Conservation (phyloP, 352 stramenopile species). For the Phytophthora multivora region DNA sequence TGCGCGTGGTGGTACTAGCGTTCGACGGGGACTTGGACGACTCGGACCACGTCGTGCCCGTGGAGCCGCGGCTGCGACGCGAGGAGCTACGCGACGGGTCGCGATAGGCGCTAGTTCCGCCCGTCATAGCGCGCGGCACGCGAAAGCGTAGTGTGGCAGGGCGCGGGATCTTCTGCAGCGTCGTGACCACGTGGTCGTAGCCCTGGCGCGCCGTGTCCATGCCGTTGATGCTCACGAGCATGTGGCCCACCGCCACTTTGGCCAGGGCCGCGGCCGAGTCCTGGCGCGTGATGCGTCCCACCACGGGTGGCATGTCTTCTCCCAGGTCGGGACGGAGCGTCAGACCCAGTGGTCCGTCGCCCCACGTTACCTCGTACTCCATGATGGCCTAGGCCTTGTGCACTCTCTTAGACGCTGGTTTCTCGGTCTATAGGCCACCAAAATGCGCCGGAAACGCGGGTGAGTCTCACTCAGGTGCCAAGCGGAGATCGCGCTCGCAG, state of each 20-base stretch:
- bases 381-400: constrained; percentile 33
- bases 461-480: not conserved
- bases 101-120: constrained; percentile 26
- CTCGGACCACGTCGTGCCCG: constrained; percentile 52
- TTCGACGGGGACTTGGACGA: constrained; percentile 33
- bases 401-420: not conserved
- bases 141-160: constrained; percentile 84
- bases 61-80: constrained; percentile 42
- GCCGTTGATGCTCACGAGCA: constrained; percentile 90
- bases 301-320: constrained; percentile 88
- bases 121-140: constrained; percentile 60
- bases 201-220: constrained; percentile 86
- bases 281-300: constrained; percentile 86
- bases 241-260: constrained; percentile 83
- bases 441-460: constrained; percentile 5
- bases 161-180: constrained; percentile 83
- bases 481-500: constrained; percentile 1
- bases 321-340: constrained; percentile 83
- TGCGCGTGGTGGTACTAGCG: constrained; percentile 28
- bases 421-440: constrained; percentile 13
- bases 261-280: constrained; percentile 82
- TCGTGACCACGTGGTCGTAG: constrained; percentile 83
- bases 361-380: constrained; percentile 90
- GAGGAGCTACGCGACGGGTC: constrained; percentile 38
- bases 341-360: constrained; percentile 79